Evolutionary conservation across 1,284 basidiomycete genomes (phyloP).

Genomic region (Coniophora puteana): DNA sequence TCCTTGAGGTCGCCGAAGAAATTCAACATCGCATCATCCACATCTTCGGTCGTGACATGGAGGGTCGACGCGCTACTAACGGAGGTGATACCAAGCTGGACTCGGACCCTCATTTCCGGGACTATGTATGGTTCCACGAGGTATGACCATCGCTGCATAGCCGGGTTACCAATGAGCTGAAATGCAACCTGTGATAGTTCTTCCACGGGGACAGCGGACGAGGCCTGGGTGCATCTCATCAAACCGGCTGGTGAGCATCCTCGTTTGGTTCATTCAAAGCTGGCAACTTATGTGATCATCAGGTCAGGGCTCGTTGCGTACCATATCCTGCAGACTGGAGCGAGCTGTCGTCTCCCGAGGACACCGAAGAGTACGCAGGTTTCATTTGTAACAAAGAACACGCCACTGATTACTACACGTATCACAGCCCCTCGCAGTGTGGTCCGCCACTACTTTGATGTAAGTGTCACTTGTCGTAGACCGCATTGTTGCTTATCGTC

Average conservation of each 20-base stretch:
- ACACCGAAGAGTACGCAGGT: slow-evolving; percentile 76
- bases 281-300: neutral
- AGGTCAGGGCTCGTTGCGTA: slow-evolving; percentile 92
- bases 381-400: neutral
- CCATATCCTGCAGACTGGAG: slow-evolving; percentile 85
- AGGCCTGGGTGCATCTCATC: slow-evolving; percentile 94
- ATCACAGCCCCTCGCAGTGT: slow-evolving; percentile 79
- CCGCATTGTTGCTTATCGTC: slow-evolving; percentile 7
- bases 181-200: slow-evolving; percentile 50
- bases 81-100: slow-evolving; percentile 88
- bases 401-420: slow-evolving; percentile 6
- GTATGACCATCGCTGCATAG: slow-evolving; percentile 33
- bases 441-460: slow-evolving; percentile 93
- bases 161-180: slow-evolving; percentile 6
- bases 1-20: slow-evolving; percentile 91
- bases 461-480: slow-evolving; percentile 30
- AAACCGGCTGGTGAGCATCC: slow-evolving; percentile 83
- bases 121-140: slow-evolving; percentile 96
- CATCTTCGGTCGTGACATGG: slow-evolving; percentile 88
- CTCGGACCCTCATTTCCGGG: slow-evolving; percentile 92
- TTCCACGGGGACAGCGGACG: slow-evolving; percentile 93
- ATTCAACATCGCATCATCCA: slow-evolving; percentile 97
- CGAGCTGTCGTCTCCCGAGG: slow-evolving; percentile 79
- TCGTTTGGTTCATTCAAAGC: slow-evolving; percentile 5
- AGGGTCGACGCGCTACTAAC: slow-evolving; percentile 87